These are phyloP conservation scores for Populus euphratica DNA, from an alignment of 345 rosid species.

Conservation along the genomic window DNA sequence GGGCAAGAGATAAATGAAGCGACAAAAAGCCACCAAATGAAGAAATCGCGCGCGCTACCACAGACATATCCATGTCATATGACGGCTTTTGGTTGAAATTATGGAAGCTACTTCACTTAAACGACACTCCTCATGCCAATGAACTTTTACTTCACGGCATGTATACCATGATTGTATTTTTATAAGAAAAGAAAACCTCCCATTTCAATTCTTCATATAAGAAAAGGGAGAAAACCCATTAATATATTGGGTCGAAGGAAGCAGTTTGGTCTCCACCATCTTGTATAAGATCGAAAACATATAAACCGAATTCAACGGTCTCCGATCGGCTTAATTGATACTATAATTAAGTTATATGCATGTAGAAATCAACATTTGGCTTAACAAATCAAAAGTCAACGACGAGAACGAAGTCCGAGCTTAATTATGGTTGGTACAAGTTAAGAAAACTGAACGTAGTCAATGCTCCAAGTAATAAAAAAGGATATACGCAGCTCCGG, in stretches of 20 bases:
- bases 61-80: too few relatives aligned
- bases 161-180: too few relatives aligned
- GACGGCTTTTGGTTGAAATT: too few relatives aligned
- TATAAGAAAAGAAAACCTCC: background rate
- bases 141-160: too few relatives aligned
- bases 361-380: background rate
- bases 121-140: too few relatives aligned
- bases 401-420: background rate
- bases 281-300: background rate
- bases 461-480: background rate
- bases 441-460: background rate
- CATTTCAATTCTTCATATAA: background rate
- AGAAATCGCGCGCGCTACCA: too few relatives aligned
- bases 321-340: background rate
- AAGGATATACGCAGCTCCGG: background rate
- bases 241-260: background rate
- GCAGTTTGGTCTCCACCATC: background rate
- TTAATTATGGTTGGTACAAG: background rate
- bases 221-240: background rate
- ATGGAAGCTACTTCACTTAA: too few relatives aligned
- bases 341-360: background rate
- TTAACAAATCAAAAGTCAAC: background rate
- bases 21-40: too few relatives aligned
- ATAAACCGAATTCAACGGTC: background rate
- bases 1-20: too few relatives aligned